Evolutionary conservation across 78 protist species (phyloP).

Genomic region (Cyanophora paradoxa): DNA sequence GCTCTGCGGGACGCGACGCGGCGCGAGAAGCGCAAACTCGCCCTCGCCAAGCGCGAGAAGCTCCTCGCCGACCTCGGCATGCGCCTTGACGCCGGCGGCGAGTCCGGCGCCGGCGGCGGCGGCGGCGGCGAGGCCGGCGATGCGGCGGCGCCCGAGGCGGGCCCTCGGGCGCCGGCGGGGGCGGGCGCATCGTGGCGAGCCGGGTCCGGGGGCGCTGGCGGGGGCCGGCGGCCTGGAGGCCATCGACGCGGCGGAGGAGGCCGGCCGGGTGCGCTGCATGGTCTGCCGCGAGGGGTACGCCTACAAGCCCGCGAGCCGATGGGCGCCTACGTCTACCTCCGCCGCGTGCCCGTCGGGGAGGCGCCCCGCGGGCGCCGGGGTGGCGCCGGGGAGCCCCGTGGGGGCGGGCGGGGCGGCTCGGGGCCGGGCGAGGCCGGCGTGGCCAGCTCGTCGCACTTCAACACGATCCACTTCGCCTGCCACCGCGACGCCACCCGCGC

Average conservation of each 20-base stretch:
- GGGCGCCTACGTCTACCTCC: neutral
- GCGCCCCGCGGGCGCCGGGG: neutral
- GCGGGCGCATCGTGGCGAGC: too few species aligned
- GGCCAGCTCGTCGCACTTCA: too few species aligned
- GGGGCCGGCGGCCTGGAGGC: too few species aligned
- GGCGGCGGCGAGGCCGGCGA: too few species aligned
- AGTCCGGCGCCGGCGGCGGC: neutral
- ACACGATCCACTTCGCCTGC: constrained; percentile 66
- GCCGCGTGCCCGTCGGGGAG: neutral
- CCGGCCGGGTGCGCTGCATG: too few species aligned
- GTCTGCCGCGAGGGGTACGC: constrained; percentile 70
- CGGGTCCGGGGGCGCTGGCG: too few species aligned
- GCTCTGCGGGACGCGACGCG: constrained; percentile 13
- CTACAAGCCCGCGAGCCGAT: constrained; percentile 14
- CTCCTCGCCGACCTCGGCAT: neutral
- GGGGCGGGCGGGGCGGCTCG: too few species aligned
- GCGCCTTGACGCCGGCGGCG: neutral
- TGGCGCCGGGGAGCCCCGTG: too few species aligned
- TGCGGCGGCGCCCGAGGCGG: too few species aligned
- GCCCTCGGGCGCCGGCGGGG: too few species aligned
- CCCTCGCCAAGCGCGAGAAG: neutral
- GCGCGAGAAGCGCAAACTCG: neutral
- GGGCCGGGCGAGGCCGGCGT: too few species aligned
- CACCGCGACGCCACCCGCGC: constrained; percentile 71
- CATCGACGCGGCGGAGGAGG: too few species aligned